Evolutionary conservation across 768 basidiomycete genomes (phyloP).

Genomic region (Lactarius indigo): DNA sequence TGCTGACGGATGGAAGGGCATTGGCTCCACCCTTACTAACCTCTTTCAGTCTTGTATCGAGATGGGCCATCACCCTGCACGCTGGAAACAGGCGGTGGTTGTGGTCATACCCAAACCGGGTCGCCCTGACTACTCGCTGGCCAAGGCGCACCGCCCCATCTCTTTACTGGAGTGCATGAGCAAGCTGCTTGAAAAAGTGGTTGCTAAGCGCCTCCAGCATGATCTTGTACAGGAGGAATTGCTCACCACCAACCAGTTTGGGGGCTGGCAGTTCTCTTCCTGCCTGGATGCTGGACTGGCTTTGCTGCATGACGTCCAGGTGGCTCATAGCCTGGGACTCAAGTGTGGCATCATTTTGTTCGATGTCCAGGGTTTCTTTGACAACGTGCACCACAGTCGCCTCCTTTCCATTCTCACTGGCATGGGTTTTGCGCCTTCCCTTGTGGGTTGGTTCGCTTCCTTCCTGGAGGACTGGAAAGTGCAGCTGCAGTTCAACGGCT

Average conservation of each 20-base stretch:
- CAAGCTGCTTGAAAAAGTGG: constrained; percentile 29
- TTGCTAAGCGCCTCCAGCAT: constrained; percentile 32
- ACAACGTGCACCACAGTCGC: not conserved
- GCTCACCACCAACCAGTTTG: too few relatives aligned
- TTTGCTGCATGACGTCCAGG: not conserved
- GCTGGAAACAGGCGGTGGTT: constrained; percentile 32
- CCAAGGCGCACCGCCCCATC: constrained; percentile 40
- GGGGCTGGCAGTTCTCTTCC: constrained; percentile 30
- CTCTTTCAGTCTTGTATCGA: not conserved
- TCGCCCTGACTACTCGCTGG: constrained; percentile 32
- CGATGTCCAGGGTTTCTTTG: constrained; percentile 36
- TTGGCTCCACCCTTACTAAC: too few relatives aligned
- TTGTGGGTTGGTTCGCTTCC: too few relatives aligned
- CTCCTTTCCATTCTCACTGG: too few relatives aligned
- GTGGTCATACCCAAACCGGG: constrained; percentile 37
- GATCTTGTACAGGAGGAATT: constrained; percentile 33
- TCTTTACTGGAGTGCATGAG: constrained; percentile 31
- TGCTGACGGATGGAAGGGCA: too few relatives aligned
- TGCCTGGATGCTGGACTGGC: constrained; percentile 38
- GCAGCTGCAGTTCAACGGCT: too few relatives aligned
- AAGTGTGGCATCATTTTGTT: constrained; percentile 32
- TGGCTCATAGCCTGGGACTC: constrained; percentile 28
- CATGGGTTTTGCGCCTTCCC: too few relatives aligned
- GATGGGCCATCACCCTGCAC: constrained; percentile 16
- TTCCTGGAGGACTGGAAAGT: too few relatives aligned